Evolutionary conservation across 306 rosid species (phyloP).

Genomic region (Prunus padus): DNA sequence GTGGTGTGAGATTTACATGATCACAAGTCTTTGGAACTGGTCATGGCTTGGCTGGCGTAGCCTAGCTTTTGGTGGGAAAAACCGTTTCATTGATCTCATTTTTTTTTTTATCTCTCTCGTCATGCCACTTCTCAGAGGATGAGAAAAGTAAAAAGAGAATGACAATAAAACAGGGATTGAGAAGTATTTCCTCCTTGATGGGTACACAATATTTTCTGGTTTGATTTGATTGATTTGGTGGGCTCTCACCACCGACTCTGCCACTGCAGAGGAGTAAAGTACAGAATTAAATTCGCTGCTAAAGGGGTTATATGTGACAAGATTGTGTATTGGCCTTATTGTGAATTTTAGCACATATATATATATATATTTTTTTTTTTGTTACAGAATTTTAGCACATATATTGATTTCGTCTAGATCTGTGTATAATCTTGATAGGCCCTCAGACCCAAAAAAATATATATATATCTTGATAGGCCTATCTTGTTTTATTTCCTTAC

Average conservation of each 20-base stretch:
- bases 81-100: too few relatives aligned
- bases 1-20: constrained; percentile 14
- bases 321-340: not conserved
- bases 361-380: too few relatives aligned
- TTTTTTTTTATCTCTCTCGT: too few relatives aligned
- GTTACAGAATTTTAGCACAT: too few relatives aligned
- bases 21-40: not conserved
- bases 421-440: not conserved
- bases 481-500: not conserved
- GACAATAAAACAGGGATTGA: too few relatives aligned
- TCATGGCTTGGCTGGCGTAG: not conserved
- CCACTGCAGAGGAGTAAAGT: not conserved
- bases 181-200: not conserved
- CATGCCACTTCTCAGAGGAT: too few relatives aligned
- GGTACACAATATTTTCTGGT: not conserved
- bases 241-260: not conserved
- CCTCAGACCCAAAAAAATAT: too few relatives aligned
- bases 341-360: not conserved
- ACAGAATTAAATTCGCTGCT: not conserved
- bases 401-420: not conserved
- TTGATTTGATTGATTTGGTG: not conserved
- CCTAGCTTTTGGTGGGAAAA: too few relatives aligned
- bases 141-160: too few relatives aligned
- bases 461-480: not conserved
- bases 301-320: not conserved